Percentiles rank a stretch among this genome's conserved stretches.
These are phyloP conservation scores for Dactylellina leptospora DNA, from an alignment of 2,329 filamentous ascomycete species.

Conservation along the genomic window DNA sequence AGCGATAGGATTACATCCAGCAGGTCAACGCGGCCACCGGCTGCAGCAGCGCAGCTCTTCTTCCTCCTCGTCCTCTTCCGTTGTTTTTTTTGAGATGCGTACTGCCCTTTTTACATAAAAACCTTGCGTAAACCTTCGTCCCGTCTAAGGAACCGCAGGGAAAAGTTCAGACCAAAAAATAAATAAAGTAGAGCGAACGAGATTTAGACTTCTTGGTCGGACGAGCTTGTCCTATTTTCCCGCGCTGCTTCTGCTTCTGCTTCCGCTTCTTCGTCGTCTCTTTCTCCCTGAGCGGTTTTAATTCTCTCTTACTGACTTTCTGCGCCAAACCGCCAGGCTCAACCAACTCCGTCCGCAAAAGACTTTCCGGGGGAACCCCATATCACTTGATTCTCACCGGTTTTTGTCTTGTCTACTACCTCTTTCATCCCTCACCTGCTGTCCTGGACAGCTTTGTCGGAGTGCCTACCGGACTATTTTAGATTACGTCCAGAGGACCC, in stretches of 20 bases:
- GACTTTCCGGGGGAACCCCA: too few relatives aligned
- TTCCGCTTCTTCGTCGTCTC: background rate
- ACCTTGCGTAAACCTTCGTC: background rate
- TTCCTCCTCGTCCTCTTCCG: conserved; percentile 1
- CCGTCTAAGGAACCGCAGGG: background rate
- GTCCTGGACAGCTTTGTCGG: conserved; percentile 42
- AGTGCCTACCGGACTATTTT: conserved; percentile 46
- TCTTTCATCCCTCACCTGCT: conserved; percentile 41
- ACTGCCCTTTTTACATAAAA: background rate
- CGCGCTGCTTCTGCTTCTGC: background rate
- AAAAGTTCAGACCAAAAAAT: too few relatives aligned
- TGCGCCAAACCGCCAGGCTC: conserved; percentile 7
- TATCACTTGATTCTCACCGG: too few relatives aligned
- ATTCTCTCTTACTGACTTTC: conserved; percentile 49
- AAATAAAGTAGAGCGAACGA: too few relatives aligned
- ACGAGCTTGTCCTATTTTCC: background rate
- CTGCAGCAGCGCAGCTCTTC: conserved; percentile 13
- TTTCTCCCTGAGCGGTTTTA: conserved; percentile 17
- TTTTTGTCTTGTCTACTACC: conserved; percentile 4
- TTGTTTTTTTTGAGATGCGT: background rate
- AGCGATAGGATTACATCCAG: too few relatives aligned
- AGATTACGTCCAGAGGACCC: conserved; percentile 17
- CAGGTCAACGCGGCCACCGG: conserved; percentile 27
- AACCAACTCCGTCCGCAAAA: background rate
- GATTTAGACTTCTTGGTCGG: conserved; percentile 2